Evolutionary conservation across 495 filamentous ascomycete species (phyloP), one percentile per base, ranked within the genome.

Genomic region (Penicillium arizonense): DNA sequence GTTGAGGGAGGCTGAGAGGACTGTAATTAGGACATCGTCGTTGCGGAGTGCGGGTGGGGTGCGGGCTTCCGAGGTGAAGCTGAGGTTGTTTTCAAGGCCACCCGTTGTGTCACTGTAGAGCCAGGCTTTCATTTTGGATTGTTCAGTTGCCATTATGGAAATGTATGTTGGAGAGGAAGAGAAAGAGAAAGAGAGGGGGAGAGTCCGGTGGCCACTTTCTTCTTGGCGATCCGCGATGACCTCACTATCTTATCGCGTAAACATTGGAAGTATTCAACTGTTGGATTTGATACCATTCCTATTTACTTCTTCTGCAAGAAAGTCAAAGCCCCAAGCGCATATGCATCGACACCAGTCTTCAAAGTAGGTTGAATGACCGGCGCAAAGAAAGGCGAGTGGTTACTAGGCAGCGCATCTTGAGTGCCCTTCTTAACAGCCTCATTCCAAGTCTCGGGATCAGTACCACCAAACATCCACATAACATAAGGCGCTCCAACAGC

Each of bases 321-420:
- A 0, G 71, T 81, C 70, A 86, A 62, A 8, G 81, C 82, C 2
- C 69, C 80, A 21, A 78, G 63, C 28, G 74, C 74, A 59, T 84
- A 70, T 6, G 75, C 84, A 70, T 86, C 81, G 18, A 80, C 62
- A 4, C 71, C 85, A 0, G 73, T 75, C 40, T 44, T 59, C 55
- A 88, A 58, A n/a, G 83, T 87, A 8, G 82, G 81, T 58, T 83
- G 66, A 14, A 88, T 72, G 0, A 73, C 79, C 16, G 84, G 85
- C 37, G 78, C 78, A 69, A 86, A 87, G 52, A 74, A 77, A 2
- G 76, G 70, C 45, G 77, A 83, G 61, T 88, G 85, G 52, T 87
- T 87, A 32, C 69, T 73, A 1, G 80, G 75, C 32, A 81, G 56
- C 37, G 69, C 50, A 33, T 72, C 49, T 13, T 75, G 47, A 21